Evolutionary conservation across 129 eudicot species (phyloP).

Genomic region (Rutidosis leptorrhynchoides): DNA sequence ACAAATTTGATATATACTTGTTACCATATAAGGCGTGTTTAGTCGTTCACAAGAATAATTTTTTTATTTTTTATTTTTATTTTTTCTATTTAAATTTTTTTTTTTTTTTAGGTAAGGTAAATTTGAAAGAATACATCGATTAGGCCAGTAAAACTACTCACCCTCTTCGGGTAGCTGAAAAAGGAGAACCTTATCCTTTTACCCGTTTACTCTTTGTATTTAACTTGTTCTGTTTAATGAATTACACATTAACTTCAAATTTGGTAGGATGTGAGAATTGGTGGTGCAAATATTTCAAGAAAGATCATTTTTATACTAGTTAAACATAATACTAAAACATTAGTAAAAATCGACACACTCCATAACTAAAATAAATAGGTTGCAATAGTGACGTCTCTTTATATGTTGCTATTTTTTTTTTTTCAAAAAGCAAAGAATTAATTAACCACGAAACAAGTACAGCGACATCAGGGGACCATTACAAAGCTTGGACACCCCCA

Average conservation of each 20-base stretch:
- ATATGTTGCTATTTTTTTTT: too few relatives aligned
- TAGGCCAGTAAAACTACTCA: too few relatives aligned
- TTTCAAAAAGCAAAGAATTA: too few relatives aligned
- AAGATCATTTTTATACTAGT: slow-evolving; percentile 3
- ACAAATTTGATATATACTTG: neutral
- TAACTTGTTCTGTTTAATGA: neutral
- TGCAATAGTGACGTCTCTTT: neutral
- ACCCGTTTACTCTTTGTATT: neutral
- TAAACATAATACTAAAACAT: neutral
- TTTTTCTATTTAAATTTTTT: neutral
- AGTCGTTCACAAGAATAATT: too few relatives aligned
- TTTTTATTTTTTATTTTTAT: too few relatives aligned
- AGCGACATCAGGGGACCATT: too few relatives aligned
- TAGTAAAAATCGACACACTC: neutral
- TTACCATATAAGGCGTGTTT: neutral
- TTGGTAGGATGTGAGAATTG: slow-evolving; percentile 1
- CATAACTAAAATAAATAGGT: neutral
- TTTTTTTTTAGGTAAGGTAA: neutral
- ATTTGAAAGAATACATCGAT: neutral
- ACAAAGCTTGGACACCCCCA: too few relatives aligned
- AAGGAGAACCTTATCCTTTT: too few relatives aligned
- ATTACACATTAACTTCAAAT: slow-evolving; percentile 6
- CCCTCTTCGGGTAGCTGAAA: too few relatives aligned
- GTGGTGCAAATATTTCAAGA: neutral
- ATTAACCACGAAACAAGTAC: too few relatives aligned